Percentiles rank a stretch among this genome's conserved stretches.
Evolutionary conservation across 192 early-diverging fungal species (phyloP).

Genomic region (Podila horticola): DNA sequence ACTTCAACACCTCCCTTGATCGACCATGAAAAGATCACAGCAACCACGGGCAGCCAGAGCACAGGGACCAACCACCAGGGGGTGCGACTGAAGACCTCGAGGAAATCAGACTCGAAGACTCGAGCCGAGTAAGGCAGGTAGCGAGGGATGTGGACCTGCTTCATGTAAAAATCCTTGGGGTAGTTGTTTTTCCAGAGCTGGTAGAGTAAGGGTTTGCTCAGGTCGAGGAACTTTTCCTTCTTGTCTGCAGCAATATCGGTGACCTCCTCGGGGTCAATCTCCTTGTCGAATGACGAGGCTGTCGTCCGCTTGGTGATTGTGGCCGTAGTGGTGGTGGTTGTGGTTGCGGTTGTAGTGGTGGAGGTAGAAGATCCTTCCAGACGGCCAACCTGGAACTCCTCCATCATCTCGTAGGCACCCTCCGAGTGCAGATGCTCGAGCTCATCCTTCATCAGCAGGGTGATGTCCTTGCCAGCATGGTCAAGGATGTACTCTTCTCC

Average conservation of each 20-base stretch:
- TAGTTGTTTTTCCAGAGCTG: slow-evolving; percentile 80
- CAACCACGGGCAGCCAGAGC: slow-evolving; percentile 81
- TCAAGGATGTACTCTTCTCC: slow-evolving; percentile 90
- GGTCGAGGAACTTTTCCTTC: slow-evolving; percentile 77
- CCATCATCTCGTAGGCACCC: slow-evolving; percentile 87
- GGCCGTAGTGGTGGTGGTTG: not conserved
- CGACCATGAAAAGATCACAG: slow-evolving; percentile 52
- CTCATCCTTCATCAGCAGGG: slow-evolving; percentile 80
- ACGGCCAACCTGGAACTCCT: slow-evolving; percentile 80
- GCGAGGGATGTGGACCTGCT: slow-evolving; percentile 89
- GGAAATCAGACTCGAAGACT: slow-evolving; percentile 79
- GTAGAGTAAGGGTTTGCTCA: slow-evolving; percentile 79
- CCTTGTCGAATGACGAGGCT: not conserved
- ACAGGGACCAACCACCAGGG: slow-evolving; percentile 90
- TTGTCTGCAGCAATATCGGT: slow-evolving; percentile 44
- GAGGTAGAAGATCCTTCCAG: slow-evolving; percentile 5
- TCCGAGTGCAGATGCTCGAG: slow-evolving; percentile 84
- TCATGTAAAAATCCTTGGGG: slow-evolving; percentile 82
- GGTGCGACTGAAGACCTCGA: slow-evolving; percentile 85
- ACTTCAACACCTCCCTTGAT: slow-evolving; percentile 45
- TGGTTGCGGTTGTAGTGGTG: slow-evolving; percentile 2
- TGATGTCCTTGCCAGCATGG: slow-evolving; percentile 87
- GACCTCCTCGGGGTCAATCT: not conserved
- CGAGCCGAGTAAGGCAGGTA: slow-evolving; percentile 79
- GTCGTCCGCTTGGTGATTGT: not conserved